These are phyloP conservation scores for Aureobasidium sp. DNA, from an alignment of 2,329 filamentous ascomycete species.

Conservation along the genomic window DNA sequence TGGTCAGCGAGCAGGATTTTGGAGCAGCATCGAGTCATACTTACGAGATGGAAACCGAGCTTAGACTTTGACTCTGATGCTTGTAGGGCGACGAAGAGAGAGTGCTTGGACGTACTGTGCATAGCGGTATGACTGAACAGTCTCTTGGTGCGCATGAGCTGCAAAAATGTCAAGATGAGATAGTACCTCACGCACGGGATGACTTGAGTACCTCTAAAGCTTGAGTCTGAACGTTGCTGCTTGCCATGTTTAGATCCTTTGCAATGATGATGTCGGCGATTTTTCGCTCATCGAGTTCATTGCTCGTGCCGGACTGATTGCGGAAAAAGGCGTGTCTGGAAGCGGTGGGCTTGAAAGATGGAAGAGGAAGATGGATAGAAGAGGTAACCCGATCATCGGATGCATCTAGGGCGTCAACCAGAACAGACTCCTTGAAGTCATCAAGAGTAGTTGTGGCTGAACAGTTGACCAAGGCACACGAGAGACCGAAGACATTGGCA, in stretches of 20 bases:
- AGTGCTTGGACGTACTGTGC: constrained; percentile 65
- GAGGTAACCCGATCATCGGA: not conserved
- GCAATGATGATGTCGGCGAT: constrained; percentile 81
- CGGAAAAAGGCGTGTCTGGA: constrained; percentile 2
- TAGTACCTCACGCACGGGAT: constrained; percentile 23
- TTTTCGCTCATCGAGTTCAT: constrained; percentile 38
- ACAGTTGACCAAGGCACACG: constrained; percentile 64
- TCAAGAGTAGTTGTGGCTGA: constrained; percentile 66
- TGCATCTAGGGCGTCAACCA: constrained; percentile 33
- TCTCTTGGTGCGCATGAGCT: constrained; percentile 67
- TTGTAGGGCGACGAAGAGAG: constrained; percentile 75
- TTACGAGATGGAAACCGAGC: constrained; percentile 34
- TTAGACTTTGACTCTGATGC: constrained; percentile 27
- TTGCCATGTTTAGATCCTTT: constrained; percentile 66
- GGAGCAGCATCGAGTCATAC: not conserved
- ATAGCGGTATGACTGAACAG: constrained; percentile 69
- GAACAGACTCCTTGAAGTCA: constrained; percentile 66
- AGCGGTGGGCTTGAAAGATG: not conserved
- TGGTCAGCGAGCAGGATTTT: not conserved
- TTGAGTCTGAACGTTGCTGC: constrained; percentile 75
- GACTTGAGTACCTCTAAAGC: constrained; percentile 40
- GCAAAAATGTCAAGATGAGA: constrained; percentile 28
- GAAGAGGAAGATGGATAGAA: not conserved
- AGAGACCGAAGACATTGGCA: constrained; percentile 59
- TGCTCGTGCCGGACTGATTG: constrained; percentile 11